phyloP scores from a whole-genome alignment of 2,329 filamentous ascomycete species.

The Biscogniauxia sp. region DNA sequence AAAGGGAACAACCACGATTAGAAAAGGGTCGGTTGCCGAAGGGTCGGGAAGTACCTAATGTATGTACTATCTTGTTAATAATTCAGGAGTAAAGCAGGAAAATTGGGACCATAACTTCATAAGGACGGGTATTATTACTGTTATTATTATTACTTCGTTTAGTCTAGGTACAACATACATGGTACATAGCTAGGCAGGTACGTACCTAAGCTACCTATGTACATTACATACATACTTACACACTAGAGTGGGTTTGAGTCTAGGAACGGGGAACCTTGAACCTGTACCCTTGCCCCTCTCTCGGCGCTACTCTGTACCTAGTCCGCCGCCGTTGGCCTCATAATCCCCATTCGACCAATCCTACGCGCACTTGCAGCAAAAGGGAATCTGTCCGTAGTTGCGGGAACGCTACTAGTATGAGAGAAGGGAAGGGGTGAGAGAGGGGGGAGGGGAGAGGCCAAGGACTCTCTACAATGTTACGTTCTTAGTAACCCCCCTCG shows the following conservation, averaged over 20 bases:
- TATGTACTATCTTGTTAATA: not conserved
- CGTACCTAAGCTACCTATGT: not conserved
- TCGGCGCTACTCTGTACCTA: not conserved
- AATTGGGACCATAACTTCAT: conserved; percentile 1
- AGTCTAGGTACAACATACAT: not conserved
- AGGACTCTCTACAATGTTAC: not conserved
- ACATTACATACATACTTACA: not conserved
- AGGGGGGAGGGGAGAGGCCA: not conserved
- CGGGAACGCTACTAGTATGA: not conserved
- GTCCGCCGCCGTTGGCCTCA: not conserved
- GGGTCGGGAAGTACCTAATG: not conserved
- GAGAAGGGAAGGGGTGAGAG: no score
- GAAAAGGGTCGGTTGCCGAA: not conserved
- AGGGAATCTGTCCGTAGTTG: not conserved
- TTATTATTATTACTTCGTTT: not conserved
- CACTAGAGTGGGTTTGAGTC: not conserved
- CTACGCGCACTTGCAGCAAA: not conserved
- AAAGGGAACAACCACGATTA: not conserved
- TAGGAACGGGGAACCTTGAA: not conserved
- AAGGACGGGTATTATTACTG: conserved; percentile 3
- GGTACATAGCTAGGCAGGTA: not conserved
- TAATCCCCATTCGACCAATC: not conserved
- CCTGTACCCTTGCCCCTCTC: not conserved
- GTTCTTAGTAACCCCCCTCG: not conserved
- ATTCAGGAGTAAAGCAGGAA: conserved; percentile 4